These are phyloP conservation scores for Paulownia fortunei DNA, from an alignment of 257 asterid species.

Conservation along the genomic window DNA sequence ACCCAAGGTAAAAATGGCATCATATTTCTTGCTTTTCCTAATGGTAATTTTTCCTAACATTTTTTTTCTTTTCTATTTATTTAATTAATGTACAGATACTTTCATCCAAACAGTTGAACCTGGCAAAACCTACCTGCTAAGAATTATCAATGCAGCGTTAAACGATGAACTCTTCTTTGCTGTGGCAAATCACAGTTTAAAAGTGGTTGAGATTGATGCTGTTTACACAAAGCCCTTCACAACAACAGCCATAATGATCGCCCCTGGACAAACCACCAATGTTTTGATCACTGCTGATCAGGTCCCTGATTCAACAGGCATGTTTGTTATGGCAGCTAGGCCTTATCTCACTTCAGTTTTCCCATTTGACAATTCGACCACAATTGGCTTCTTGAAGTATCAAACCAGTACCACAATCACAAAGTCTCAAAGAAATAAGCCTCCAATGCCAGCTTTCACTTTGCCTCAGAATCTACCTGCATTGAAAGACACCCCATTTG, in stretches of 20 bases:
- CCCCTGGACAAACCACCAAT: slow-evolving; percentile 86
- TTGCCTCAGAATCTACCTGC: slow-evolving; percentile 70
- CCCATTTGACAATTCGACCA: slow-evolving; percentile 74
- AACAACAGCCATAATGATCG: slow-evolving; percentile 65
- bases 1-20: slow-evolving; percentile 49
- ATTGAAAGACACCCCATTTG: slow-evolving; percentile 63
- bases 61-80: neutral
- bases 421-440: neutral
- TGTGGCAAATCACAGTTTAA: slow-evolving; percentile 61
- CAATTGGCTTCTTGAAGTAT: slow-evolving; percentile 69
- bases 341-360: slow-evolving; percentile 75
- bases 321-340: slow-evolving; percentile 74
- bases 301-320: slow-evolving; percentile 30
- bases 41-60: neutral
- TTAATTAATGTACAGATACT: slow-evolving; percentile 50
- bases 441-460: slow-evolving; percentile 35
- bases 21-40: neutral
- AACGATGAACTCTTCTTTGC: slow-evolving; percentile 83
- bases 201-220: slow-evolving; percentile 78
- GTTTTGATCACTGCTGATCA: slow-evolving; percentile 70
- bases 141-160: slow-evolving; percentile 82
- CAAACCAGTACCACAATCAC: slow-evolving; percentile 21
- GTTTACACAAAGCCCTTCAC: slow-evolving; percentile 71
- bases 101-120: slow-evolving; percentile 54
- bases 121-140: slow-evolving; percentile 72